phyloP scores from a whole-genome alignment of 257 asterid species.

The Nicotiana undulata region DNA sequence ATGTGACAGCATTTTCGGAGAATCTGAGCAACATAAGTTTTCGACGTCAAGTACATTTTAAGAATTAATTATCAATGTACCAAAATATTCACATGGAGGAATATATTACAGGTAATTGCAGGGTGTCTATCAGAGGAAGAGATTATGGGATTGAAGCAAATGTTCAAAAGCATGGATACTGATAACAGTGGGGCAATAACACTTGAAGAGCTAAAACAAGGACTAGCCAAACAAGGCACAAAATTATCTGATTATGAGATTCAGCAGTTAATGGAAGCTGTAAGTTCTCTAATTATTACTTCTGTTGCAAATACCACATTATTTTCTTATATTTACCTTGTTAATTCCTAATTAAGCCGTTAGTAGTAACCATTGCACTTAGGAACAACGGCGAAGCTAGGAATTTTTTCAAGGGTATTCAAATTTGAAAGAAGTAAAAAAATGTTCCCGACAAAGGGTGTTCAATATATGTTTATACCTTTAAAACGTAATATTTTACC shows the following conservation, averaged over 20 bases:
- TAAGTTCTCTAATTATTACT: constrained; percentile 21
- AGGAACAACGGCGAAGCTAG: too few species aligned
- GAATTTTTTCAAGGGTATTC: too few species aligned
- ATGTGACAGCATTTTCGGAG: too few species aligned
- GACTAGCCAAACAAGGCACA: constrained; percentile 63
- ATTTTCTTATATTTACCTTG: neutral
- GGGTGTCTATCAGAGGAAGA: constrained; percentile 75
- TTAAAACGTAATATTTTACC: too few species aligned
- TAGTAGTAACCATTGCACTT: neutral
- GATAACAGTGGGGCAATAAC: constrained; percentile 71
- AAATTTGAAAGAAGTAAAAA: too few species aligned
- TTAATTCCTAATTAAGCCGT: neutral
- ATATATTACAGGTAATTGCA: constrained; percentile 44
- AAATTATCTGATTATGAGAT: constrained; percentile 57
- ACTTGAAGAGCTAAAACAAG: constrained; percentile 61
- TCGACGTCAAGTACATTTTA: neutral
- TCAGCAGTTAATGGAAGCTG: constrained; percentile 69
- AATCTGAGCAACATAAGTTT: too few species aligned
- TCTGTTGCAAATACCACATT: neutral
- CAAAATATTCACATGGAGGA: constrained; percentile 2
- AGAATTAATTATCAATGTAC: neutral
- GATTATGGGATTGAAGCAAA: constrained; percentile 64
- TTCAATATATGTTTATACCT: too few species aligned
- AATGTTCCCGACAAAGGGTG: too few species aligned
- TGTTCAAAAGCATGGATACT: constrained; percentile 62